Conservation (phyloP, 164 flowering plant species). For the Brasenia schreberi region DNA sequence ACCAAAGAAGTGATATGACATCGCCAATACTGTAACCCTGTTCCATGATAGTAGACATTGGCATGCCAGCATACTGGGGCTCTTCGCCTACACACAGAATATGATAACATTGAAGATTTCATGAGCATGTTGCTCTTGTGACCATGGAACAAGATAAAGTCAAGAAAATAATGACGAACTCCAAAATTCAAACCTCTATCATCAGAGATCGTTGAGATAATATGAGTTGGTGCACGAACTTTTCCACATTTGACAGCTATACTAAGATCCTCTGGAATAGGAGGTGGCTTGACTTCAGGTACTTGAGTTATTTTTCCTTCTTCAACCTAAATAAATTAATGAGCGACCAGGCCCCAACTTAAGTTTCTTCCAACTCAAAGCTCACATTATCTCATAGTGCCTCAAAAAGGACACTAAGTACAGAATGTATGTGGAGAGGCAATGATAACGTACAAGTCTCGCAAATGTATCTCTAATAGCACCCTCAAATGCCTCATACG, state of each 20-base stretch:
- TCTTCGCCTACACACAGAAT: constrained; percentile 55
- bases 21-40: constrained; percentile 84
- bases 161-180: not conserved
- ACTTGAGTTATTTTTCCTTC: constrained; percentile 70
- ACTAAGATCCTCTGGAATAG: constrained; percentile 96
- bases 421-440: no score
- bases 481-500: constrained; percentile 80
- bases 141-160: no score
- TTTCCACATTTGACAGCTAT: constrained; percentile 88
- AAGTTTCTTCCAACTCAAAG: no score
- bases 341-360: no score
- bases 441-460: no score
- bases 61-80: constrained; percentile 88
- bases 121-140: no score
- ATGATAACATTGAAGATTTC: no score
- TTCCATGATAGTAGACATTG: constrained; percentile 91
- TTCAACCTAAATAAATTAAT: constrained; percentile 31
- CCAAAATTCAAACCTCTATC: constrained; percentile 55
- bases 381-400: no score
- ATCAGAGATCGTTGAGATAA: constrained; percentile 95
- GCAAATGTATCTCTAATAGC: constrained; percentile 87
- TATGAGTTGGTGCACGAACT: constrained; percentile 99
- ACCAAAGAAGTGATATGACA: constrained; percentile 94
- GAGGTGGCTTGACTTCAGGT: constrained; percentile 82
- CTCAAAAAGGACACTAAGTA: no score